phyloP scores from a whole-genome alignment of 208 protist species.

The Ichthyophonus hoferi region DNA sequence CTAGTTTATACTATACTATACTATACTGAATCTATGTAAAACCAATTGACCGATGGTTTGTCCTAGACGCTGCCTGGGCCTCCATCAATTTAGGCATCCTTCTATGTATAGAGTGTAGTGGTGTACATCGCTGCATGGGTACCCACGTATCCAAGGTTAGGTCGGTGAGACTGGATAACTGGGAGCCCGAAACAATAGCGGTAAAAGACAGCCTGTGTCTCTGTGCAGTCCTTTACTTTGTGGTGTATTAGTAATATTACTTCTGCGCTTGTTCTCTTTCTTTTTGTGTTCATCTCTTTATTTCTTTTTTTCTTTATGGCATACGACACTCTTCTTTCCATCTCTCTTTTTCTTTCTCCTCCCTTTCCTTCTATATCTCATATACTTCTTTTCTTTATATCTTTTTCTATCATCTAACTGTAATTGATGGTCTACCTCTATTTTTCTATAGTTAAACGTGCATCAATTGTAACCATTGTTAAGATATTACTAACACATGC shows the following conservation, averaged over 20 bases:
- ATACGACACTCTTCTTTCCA: neutral
- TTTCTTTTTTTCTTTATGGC: neutral
- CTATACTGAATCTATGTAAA: too few species aligned
- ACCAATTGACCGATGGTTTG: too few species aligned
- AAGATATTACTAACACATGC: too few species aligned
- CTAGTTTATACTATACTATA: too few species aligned
- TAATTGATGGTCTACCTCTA: too few species aligned
- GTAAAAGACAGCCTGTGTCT: too few species aligned
- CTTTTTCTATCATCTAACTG: too few species aligned
- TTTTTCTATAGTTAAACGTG: too few species aligned
- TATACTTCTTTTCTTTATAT: too few species aligned
- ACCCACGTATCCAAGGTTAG: constrained; percentile 60
- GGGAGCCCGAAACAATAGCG: neutral
- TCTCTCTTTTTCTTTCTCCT: neutral
- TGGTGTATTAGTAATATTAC: neutral
- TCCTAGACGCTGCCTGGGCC: constrained; percentile 21
- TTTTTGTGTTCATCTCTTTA: neutral
- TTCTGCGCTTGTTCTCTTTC: neutral
- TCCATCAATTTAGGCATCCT: constrained; percentile 60
- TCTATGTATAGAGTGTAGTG: constrained; percentile 64
- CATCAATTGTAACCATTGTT: too few species aligned
- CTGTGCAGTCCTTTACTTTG: neutral
- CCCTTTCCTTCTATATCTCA: neutral
- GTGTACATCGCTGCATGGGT: constrained; percentile 57
- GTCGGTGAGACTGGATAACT: constrained; percentile 51